Evolutionary conservation across 495 filamentous ascomycete species (phyloP), one percentile per base, ranked within the genome.

Genomic region (Barbatosphaeria neglecta): DNA sequence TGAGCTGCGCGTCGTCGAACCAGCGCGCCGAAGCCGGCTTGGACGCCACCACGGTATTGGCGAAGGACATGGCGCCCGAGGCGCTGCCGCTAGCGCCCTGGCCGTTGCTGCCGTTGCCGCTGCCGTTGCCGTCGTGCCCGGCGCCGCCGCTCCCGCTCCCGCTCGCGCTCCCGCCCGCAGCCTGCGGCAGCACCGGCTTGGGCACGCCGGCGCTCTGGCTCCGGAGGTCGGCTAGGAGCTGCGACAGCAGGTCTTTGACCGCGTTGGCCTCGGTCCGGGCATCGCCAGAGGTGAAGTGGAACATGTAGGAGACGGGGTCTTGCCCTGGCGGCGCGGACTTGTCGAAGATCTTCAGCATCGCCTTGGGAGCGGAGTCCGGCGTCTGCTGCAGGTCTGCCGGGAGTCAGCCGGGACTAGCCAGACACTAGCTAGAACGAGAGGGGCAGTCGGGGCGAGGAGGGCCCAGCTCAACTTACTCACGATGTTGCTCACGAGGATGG

Each of bases 301-400:
- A 96, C 44, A 88, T 76, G 59, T 93, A 86, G 41, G 77, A 75
- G 35, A 84, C 77, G 2, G 82, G 64, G 6, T 78, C 69, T 19
- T 68, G 56, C 16, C 69, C 70, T 13, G 68, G 66, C 1, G 64
- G 58, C 37, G 72, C 68, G 22, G 78, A 66, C 52, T 84, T 80
- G 43, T 78, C 81, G 53, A 93, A 82, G 43, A 97, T 77, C 62
- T 88, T 92, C 37, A 95, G 74, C 75, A 94, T 92, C 40, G 93
- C 88, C 67, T 95, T 97, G 11, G 86, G 66, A 16, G 73, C 77
- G 7, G 68, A 80, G 38, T 82, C 85, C 0, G 90, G 88, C 1
- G 92, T 96, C 62, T 95, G 90, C 57, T 97, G 89, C 33, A 98
- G 75, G 68, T 97, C 81, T 84, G 46, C 15, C 5, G 5, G 16